A percentile compares a stretch with the other conserved stretches of the same genome.
Evolutionary conservation across 2,329 filamentous ascomycete species (phyloP).

Genomic region (Ophiostoma tasmaniense): DNA sequence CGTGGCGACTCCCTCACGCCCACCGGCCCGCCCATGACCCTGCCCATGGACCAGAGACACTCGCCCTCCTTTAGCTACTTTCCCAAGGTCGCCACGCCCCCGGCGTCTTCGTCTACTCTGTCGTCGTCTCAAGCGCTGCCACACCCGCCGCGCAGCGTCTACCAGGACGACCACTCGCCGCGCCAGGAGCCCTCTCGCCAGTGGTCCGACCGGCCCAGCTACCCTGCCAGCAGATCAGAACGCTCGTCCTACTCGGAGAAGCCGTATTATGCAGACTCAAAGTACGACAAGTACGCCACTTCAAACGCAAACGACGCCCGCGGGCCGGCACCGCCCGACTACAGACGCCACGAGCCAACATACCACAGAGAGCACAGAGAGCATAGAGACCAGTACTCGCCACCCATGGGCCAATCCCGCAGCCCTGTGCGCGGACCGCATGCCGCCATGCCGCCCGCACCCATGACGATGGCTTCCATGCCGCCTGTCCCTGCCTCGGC

Average conservation of each 20-base stretch:
- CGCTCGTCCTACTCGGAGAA: not conserved
- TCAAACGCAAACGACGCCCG: not conserved
- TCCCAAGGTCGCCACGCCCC: slow-evolving; percentile 26
- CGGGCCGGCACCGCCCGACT: not conserved
- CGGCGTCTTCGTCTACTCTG: not conserved
- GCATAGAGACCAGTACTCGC: not conserved
- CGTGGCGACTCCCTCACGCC: slow-evolving; percentile 23
- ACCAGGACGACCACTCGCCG: slow-evolving; percentile 8
- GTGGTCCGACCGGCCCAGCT: not conserved
- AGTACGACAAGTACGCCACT: slow-evolving; percentile 2
- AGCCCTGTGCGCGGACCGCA: not conserved
- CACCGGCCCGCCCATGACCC: not conserved
- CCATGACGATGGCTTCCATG: not conserved
- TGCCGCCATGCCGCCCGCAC: not conserved
- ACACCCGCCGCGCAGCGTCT: not conserved
- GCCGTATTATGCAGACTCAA: not conserved
- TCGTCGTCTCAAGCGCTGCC: not conserved
- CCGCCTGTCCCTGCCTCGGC: slow-evolving; percentile 25
- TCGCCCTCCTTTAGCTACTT: slow-evolving; percentile 38
- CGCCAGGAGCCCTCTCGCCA: not conserved
- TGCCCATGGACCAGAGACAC: slow-evolving; percentile 23
- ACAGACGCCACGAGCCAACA: slow-evolving; percentile 4
- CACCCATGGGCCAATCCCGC: not conserved
- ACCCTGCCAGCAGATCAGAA: slow-evolving; percentile 1
- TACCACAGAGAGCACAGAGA: not conserved